Conservation (phyloP, 805 yeast species). For the Metschnikowia cubensis region DNA sequence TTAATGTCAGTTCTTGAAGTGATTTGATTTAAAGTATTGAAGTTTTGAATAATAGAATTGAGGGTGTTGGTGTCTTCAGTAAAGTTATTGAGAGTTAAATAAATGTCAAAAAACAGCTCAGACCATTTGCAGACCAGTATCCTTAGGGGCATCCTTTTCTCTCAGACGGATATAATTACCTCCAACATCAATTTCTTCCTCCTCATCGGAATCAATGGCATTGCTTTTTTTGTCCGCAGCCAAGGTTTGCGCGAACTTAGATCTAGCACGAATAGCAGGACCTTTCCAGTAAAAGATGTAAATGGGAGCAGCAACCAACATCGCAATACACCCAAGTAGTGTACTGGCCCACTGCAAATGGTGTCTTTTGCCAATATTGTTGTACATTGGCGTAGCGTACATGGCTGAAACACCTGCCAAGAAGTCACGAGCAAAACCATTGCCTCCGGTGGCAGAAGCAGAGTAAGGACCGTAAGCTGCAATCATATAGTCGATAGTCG, state of each 20-base stretch:
- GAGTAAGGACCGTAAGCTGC: constrained; percentile 41
- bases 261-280: constrained; percentile 29
- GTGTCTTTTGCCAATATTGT: constrained; percentile 25
- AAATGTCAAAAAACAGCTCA: neutral
- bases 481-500: constrained; percentile 43
- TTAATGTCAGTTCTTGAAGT: too few relatives aligned
- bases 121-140: neutral
- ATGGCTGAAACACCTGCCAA: constrained; percentile 38
- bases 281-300: constrained; percentile 41
- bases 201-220: constrained; percentile 11
- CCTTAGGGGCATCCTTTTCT: constrained; percentile 2
- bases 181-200: constrained; percentile 5
- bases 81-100: neutral
- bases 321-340: constrained; percentile 31
- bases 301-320: constrained; percentile 33
- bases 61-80: too few relatives aligned
- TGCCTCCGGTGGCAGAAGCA: constrained; percentile 43
- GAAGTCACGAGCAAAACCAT: constrained; percentile 40
- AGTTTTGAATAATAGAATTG: too few relatives aligned
- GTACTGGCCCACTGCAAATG: constrained; percentile 40
- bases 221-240: constrained; percentile 23
- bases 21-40: too few relatives aligned
- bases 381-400: constrained; percentile 37
- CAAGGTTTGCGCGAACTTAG: constrained; percentile 36
- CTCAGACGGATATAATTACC: neutral